These are phyloP conservation scores for Exophiala alcalophila DNA, from an alignment of 2,329 filamentous ascomycete genomes.

Conservation along the genomic window DNA sequence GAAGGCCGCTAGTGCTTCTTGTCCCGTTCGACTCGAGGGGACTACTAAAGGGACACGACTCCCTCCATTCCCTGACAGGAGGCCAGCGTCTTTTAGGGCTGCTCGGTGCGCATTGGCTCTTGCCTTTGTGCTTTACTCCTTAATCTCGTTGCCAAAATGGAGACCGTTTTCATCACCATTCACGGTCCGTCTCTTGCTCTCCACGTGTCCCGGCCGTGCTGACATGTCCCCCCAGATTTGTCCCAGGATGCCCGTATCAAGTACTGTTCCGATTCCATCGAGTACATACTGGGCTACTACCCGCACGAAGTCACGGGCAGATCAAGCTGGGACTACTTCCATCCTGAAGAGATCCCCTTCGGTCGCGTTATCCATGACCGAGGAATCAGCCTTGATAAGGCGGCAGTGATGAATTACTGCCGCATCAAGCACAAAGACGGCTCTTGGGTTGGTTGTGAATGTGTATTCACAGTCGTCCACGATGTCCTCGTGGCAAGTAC, in stretches of 20 bases:
- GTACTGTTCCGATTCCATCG: constrained; percentile 79
- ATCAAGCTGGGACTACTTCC: constrained; percentile 83
- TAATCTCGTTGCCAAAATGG: constrained; percentile 51
- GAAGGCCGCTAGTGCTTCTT: not conserved
- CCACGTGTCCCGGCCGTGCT: constrained; percentile 18
- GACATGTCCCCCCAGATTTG: constrained; percentile 57
- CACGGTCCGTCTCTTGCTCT: constrained; percentile 61
- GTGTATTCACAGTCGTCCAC: constrained; percentile 84
- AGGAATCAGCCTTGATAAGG: constrained; percentile 75
- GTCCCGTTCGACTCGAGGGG: not conserved
- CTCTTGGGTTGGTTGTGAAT: constrained; percentile 76
- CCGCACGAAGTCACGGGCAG: constrained; percentile 71
- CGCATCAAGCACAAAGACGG: constrained; percentile 66
- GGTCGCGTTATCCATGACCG: constrained; percentile 70
- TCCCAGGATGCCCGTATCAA: constrained; percentile 72
- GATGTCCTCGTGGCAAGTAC: constrained; percentile 83
- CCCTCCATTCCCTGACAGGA: constrained; percentile 14
- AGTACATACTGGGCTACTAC: constrained; percentile 76
- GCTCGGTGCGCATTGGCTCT: constrained; percentile 23
- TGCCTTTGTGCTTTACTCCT: constrained; percentile 15
- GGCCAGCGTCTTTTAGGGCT: constrained; percentile 30
- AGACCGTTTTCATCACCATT: constrained; percentile 88
- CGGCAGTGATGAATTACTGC: constrained; percentile 78
- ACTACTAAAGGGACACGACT: constrained; percentile 9
- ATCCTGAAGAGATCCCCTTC: constrained; percentile 73